phyloP scores from a whole-genome alignment of 352 stramenopile species.

The Phytophthora idaei region DNA sequence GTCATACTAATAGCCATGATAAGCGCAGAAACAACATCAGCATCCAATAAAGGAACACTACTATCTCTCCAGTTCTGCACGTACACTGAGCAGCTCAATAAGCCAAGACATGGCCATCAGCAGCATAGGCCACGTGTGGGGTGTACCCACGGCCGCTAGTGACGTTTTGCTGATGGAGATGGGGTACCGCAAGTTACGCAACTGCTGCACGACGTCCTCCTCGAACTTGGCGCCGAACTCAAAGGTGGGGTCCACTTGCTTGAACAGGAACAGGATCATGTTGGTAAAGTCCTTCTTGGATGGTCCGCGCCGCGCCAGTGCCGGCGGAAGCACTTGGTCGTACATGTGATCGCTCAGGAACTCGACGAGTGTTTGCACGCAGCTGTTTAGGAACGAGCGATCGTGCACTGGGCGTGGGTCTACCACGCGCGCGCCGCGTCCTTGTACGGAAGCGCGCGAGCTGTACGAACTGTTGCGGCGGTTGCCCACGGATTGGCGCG shows the following conservation, averaged over 20 bases:
- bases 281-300: slow-evolving; percentile 98
- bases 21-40: slow-evolving; percentile 14
- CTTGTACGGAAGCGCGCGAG: slow-evolving; percentile 59
- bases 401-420: slow-evolving; percentile 91
- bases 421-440: slow-evolving; percentile 40
- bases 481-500: slow-evolving; percentile 56
- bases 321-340: slow-evolving; percentile 90
- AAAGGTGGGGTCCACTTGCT: slow-evolving; percentile 93
- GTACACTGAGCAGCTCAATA: slow-evolving; percentile 92
- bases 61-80: slow-evolving; percentile 20
- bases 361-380: slow-evolving; percentile 92
- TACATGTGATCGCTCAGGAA: slow-evolving; percentile 94
- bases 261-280: slow-evolving; percentile 97
- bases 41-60: slow-evolving; percentile 4
- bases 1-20: slow-evolving; percentile 69
- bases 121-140: slow-evolving; percentile 96
- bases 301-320: slow-evolving; percentile 91
- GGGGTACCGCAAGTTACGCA: slow-evolving; percentile 92
- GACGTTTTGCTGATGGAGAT: slow-evolving; percentile 97
- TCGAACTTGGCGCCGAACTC: slow-evolving; percentile 79
- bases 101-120: slow-evolving; percentile 97
- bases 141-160: slow-evolving; percentile 92
- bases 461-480: slow-evolving; percentile 73
- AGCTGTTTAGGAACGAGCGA: slow-evolving; percentile 92
- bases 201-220: slow-evolving; percentile 72